Percentiles rank a stretch among this genome's conserved stretches.
Evolutionary conservation across 1,284 basidiomycete species (phyloP).

Genomic region (Mycena sp.): DNA sequence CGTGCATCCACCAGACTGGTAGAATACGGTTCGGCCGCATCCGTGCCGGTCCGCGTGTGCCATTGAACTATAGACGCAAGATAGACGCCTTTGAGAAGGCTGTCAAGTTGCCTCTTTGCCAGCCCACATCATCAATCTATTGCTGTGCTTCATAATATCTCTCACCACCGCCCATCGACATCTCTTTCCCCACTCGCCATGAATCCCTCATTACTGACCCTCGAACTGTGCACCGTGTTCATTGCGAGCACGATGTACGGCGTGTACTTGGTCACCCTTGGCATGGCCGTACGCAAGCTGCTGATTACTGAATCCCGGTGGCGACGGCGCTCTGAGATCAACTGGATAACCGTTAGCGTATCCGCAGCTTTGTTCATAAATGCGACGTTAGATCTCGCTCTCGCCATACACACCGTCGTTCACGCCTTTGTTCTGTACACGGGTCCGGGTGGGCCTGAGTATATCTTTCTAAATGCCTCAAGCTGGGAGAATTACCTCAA

Average conservation of each 20-base stretch:
- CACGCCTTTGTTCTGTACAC: constrained; percentile 23
- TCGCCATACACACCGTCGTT: constrained; percentile 2
- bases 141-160: no score
- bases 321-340: neutral
- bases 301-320: neutral
- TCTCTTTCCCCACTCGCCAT: no score
- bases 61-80: no score
- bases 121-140: no score
- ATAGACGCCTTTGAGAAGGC: no score
- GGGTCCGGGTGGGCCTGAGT: constrained; percentile 22
- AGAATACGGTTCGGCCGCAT: no score
- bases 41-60: no score
- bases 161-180: no score
- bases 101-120: no score
- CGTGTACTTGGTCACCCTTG: constrained; percentile 26
- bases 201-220: no score
- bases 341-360: constrained; percentile 17
- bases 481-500: constrained; percentile 15
- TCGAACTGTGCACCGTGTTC: constrained; percentile 32
- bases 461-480: constrained; percentile 4
- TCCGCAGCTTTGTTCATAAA: constrained; percentile 7
- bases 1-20: no score
- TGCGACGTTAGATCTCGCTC: constrained; percentile 9
- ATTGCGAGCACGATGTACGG: constrained; percentile 21
- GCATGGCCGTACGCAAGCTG: neutral